Conservation (phyloP, 2,329 filamentous ascomycete genomes). For the Hypoxylon sp. region DNA sequence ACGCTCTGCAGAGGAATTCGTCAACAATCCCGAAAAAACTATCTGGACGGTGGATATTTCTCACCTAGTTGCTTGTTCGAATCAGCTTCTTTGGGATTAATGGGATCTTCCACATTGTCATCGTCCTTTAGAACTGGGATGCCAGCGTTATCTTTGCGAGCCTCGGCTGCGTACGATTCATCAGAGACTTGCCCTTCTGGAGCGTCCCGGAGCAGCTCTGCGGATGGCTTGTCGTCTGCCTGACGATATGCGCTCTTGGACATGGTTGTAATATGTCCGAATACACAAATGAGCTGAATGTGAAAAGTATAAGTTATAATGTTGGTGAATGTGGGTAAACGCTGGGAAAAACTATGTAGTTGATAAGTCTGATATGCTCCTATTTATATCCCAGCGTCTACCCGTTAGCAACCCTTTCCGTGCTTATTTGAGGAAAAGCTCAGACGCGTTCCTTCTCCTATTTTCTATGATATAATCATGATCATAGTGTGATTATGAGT, state of each 20-base stretch:
- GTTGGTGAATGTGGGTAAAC: not conserved
- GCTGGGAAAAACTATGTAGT: not conserved
- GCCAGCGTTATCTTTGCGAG: constrained; percentile 26
- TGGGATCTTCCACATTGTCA: constrained; percentile 37
- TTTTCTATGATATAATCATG: constrained; percentile 32
- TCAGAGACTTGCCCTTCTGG: constrained; percentile 40
- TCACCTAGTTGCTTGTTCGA: constrained; percentile 44
- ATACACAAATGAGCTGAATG: not conserved
- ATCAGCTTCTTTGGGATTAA: constrained; percentile 26
- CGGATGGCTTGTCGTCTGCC: constrained; percentile 14
- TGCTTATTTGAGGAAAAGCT: not conserved
- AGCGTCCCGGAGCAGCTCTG: not conserved
- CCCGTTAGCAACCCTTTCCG: not conserved
- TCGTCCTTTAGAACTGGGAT: constrained; percentile 41
- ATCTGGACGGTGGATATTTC: not conserved
- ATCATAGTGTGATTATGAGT: constrained; percentile 7
- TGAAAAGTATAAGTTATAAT: not conserved
- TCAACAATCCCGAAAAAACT: not conserved
- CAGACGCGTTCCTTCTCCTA: not conserved
- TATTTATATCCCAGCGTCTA: not conserved
- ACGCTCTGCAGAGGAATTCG: constrained; percentile 42
- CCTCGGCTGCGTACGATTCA: constrained; percentile 35
- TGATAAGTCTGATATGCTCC: not conserved
- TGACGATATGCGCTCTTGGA: constrained; percentile 21
- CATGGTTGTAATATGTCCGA: constrained; percentile 5